Conservation (phyloP, 208 protist species). For the Strigomonas galati region DNA sequence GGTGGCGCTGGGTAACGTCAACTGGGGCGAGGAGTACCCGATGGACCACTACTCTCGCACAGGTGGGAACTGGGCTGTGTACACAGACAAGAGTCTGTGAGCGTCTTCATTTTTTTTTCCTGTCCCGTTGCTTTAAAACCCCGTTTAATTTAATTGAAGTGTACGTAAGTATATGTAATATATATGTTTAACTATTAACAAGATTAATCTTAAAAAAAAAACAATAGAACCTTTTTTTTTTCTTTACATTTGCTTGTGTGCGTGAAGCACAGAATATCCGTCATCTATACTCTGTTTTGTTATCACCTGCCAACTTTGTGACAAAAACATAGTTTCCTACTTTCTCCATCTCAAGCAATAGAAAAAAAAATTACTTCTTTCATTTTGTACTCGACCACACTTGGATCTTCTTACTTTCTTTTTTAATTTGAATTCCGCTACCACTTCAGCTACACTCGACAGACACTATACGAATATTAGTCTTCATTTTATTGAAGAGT, state of each 20-base stretch:
- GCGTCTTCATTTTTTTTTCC: slow-evolving; percentile 10
- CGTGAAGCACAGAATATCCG: too few relatives aligned
- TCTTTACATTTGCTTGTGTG: too few relatives aligned
- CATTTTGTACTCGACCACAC: neutral
- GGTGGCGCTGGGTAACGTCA: slow-evolving; percentile 85
- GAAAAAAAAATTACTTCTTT: slow-evolving; percentile 16
- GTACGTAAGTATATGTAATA: neutral
- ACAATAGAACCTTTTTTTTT: too few relatives aligned
- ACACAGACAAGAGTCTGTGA: slow-evolving; percentile 70
- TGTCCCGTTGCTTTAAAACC: slow-evolving; percentile 4
- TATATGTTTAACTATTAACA: neutral
- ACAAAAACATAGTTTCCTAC: too few relatives aligned
- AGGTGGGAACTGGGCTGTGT: slow-evolving; percentile 94
- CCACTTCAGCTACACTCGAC: too few relatives aligned
- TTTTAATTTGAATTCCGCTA: neutral
- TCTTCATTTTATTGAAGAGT: too few relatives aligned
- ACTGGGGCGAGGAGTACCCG: slow-evolving; percentile 92
- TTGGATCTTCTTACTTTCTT: neutral
- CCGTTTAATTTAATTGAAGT: neutral
- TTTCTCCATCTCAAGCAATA: neutral
- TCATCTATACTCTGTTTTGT: too few relatives aligned
- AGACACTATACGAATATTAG: too few relatives aligned
- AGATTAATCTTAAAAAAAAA: slow-evolving; percentile 9
- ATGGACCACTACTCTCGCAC: slow-evolving; percentile 97
- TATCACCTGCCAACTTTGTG: too few relatives aligned